These are phyloP conservation scores for Passiflora organensis DNA, from an alignment of 345 rosid genomes.

Conservation along the genomic window DNA sequence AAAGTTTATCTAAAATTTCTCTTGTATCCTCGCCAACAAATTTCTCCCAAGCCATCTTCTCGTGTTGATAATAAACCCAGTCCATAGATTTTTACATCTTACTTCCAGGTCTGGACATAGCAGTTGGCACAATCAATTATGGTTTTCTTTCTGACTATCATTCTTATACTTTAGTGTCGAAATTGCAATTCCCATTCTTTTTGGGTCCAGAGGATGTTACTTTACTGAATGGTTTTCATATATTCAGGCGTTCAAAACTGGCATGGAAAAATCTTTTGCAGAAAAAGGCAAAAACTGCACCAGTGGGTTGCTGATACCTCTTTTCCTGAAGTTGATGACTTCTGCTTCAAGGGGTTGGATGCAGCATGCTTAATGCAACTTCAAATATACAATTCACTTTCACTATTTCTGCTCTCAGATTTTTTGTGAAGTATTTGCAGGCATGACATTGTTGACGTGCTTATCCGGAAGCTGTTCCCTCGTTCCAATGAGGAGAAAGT, in stretches of 20 bases:
- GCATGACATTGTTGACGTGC: constrained; percentile 47
- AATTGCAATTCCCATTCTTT: neutral
- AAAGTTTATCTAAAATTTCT: neutral
- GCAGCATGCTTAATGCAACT: neutral
- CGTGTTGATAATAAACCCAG: neutral
- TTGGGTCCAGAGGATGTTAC: neutral
- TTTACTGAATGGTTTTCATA: constrained; percentile 8
- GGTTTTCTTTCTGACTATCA: neutral
- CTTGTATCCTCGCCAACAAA: constrained; percentile 1
- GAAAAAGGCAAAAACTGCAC: constrained; percentile 49
- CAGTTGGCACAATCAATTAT: neutral
- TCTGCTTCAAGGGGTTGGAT: constrained; percentile 48
- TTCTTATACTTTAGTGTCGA: neutral
- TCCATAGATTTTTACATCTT: neutral
- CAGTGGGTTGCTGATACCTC: constrained; percentile 47
- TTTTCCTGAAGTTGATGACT: constrained; percentile 41
- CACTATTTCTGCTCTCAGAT: constrained; percentile 15
- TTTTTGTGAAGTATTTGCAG: constrained; percentile 34
- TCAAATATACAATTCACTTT: neutral
- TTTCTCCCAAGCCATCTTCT: neutral
- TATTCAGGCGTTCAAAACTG: constrained; percentile 35
- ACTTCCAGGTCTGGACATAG: neutral
- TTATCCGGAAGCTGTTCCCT: constrained; percentile 49
- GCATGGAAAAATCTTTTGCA: constrained; percentile 37
- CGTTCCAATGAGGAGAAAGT: constrained; percentile 37